phyloP scores from a whole-genome alignment of 169 alveolate species.

The Eimeria sp. region DNA sequence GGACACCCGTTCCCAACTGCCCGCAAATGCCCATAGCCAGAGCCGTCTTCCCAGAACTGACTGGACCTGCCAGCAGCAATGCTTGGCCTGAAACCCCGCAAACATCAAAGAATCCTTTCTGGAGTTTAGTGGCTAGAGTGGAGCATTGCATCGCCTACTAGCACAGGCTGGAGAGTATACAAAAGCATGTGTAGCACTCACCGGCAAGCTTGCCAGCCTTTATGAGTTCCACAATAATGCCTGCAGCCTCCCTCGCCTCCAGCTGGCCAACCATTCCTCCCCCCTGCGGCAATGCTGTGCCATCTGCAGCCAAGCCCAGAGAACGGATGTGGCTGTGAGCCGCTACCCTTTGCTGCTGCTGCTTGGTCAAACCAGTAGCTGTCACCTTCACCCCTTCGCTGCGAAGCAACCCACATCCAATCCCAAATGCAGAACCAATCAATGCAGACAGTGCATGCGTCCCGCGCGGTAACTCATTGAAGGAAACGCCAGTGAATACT shows the following conservation, averaged over 20 bases:
- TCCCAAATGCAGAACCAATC: not conserved
- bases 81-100: slow-evolving; percentile 95
- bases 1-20: slow-evolving; percentile 99
- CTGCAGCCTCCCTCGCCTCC: slow-evolving; percentile 99
- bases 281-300: slow-evolving; percentile 89
- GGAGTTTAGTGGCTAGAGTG: not conserved
- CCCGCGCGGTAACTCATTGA: not conserved
- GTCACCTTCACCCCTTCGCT: slow-evolving; percentile 63
- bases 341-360: slow-evolving; percentile 94
- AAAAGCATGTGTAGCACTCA: not conserved
- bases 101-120: not conserved
- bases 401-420: not conserved
- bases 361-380: slow-evolving; percentile 23
- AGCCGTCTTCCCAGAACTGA: slow-evolving; percentile 99
- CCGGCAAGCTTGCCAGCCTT: slow-evolving; percentile 97
- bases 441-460: not conserved
- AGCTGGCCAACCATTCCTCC: slow-evolving; percentile 99
- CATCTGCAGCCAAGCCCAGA: slow-evolving; percentile 98
- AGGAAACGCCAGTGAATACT: not conserved
- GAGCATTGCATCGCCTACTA: not conserved
- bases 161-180: not conserved
- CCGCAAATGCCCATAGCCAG: slow-evolving; percentile 99
- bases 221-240: slow-evolving; percentile 98
- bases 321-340: slow-evolving; percentile 99
- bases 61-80: slow-evolving; percentile 91